Percentiles rank a stretch among this genome's conserved stretches.
Evolutionary conservation across 2,329 filamentous ascomycete genomes (phyloP).

Genomic region (Aspergillus sclerotialis): DNA sequence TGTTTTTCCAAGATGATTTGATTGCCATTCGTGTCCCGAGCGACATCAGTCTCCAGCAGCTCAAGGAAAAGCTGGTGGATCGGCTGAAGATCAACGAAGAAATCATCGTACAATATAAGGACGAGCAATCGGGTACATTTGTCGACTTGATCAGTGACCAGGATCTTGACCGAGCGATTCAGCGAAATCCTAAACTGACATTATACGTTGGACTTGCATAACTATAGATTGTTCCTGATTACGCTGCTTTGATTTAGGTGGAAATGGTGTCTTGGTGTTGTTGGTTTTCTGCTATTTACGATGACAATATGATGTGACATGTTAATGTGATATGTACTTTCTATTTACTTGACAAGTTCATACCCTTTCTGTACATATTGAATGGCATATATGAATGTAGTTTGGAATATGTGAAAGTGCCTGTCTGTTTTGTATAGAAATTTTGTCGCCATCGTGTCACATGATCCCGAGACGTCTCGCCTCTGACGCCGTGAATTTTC

Average conservation of each 20-base stretch:
- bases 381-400: neutral
- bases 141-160: constrained; percentile 69
- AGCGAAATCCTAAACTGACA: constrained; percentile 80
- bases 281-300: constrained; percentile 2
- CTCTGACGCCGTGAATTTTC: neutral
- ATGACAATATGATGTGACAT: constrained; percentile 1
- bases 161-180: constrained; percentile 72
- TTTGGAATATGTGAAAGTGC: neutral
- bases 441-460: neutral
- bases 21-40: constrained; percentile 84
- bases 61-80: constrained; percentile 79
- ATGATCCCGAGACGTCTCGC: neutral
- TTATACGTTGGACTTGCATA: constrained; percentile 53
- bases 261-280: constrained; percentile 20
- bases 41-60: constrained; percentile 68
- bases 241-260: constrained; percentile 10
- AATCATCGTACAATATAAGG: constrained; percentile 75
- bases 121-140: constrained; percentile 70
- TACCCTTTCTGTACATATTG: neutral
- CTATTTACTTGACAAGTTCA: no score
- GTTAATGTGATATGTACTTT: neutral
- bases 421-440: no score
- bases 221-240: constrained; percentile 6
- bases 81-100: constrained; percentile 73
- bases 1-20: constrained; percentile 85